Percentiles rank a stretch among this genome's conserved stretches.
Conservation (phyloP, 768 basidiomycete genomes). For the Termitomyces sp. region DNA sequence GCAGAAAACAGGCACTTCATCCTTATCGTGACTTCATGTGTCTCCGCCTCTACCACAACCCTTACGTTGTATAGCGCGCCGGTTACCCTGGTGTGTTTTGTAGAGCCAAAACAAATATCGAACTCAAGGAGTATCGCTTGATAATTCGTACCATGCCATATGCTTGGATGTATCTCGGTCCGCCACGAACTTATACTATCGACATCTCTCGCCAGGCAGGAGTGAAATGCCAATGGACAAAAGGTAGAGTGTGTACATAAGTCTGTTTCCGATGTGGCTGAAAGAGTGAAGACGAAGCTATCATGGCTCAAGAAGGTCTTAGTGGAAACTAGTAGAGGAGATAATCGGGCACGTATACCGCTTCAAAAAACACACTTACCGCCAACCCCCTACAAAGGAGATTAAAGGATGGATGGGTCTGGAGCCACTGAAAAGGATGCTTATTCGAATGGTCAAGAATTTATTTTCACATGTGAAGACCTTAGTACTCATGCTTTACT, state of each 20-base stretch:
- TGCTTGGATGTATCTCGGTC: constrained; percentile 10
- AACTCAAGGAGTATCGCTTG: neutral
- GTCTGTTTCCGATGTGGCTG: neutral
- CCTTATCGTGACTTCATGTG: constrained; percentile 27
- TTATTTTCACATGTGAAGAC: neutral
- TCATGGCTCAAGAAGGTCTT: neutral
- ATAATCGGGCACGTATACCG: constrained; percentile 1
- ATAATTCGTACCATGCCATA: neutral
- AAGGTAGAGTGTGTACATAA: neutral
- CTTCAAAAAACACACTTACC: constrained; percentile 3
- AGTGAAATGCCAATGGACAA: constrained; percentile 1
- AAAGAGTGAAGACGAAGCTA: neutral
- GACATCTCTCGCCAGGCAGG: constrained; percentile 4
- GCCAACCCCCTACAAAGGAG: too few species aligned
- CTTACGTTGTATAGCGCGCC: constrained; percentile 27
- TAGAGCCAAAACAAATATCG: neutral
- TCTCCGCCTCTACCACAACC: constrained; percentile 24
- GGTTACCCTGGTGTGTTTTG: constrained; percentile 29
- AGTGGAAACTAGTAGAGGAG: neutral
- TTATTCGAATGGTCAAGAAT: constrained; percentile 2
- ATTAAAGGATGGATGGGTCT: too few species aligned
- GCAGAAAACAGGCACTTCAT: constrained; percentile 16
- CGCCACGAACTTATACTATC: constrained; percentile 4
- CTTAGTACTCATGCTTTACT: neutral
- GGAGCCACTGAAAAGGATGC: neutral